Conservation (phyloP, 2,329 filamentous ascomycete genomes). For the Colletotrichum melonis region DNA sequence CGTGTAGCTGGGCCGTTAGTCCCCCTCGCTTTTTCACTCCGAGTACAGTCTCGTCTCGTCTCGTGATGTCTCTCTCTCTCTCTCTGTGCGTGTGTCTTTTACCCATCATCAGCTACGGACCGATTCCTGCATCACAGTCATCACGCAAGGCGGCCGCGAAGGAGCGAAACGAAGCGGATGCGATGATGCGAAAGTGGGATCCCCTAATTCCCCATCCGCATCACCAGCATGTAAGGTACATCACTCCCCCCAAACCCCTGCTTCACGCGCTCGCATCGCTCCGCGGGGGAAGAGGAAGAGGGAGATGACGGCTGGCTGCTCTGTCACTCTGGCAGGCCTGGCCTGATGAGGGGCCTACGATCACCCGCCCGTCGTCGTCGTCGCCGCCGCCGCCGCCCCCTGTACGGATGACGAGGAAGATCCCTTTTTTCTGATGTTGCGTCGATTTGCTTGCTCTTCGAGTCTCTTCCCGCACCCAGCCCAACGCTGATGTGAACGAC, state of each 20-base stretch:
- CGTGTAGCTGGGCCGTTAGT: background rate
- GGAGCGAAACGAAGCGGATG: background rate
- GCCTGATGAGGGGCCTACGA: background rate
- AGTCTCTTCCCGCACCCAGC: background rate
- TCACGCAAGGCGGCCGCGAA: background rate
- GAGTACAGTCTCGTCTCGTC: constrained; percentile 10
- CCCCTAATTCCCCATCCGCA: constrained; percentile 6
- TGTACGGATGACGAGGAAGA: constrained; percentile 23
- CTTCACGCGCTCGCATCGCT: too few species aligned
- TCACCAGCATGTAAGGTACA: background rate
- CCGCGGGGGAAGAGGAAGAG: too few species aligned
- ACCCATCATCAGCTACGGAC: background rate
- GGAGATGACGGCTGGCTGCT: too few species aligned
- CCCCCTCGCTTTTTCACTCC: constrained; percentile 19
- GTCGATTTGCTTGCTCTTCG: constrained; percentile 26
- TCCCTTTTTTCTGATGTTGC: background rate
- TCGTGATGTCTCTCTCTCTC: constrained; percentile 30
- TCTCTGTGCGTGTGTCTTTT: constrained; percentile 19
- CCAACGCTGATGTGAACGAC: background rate
- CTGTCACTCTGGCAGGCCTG: background rate
- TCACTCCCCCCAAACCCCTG: too few species aligned
- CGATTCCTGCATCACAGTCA: background rate
- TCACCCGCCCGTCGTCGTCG: background rate
- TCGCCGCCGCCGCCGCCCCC: background rate
- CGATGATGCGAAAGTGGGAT: background rate